Evolutionary conservation across 805 yeast species (phyloP).

Genomic region (Metschnikowia kofuensis): DNA sequence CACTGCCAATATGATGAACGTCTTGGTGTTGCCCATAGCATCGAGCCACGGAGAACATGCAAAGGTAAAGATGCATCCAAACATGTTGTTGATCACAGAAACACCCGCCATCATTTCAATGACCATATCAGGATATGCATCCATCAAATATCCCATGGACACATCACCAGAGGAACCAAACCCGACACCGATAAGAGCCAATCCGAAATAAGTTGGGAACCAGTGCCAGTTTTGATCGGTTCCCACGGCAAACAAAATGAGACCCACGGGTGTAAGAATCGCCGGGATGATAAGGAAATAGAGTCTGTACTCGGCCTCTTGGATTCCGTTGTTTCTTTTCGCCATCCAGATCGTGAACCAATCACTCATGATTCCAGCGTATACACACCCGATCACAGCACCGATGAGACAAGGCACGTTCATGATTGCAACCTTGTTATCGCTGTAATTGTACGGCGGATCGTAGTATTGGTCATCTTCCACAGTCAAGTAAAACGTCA

Average conservation of each 20-base stretch:
- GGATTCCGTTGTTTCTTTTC: conserved; percentile 55
- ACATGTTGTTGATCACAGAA: conserved; percentile 57
- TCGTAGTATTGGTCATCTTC: conserved; percentile 66
- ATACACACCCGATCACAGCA: conserved; percentile 62
- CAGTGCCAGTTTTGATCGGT: conserved; percentile 54
- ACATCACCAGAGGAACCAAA: conserved; percentile 73
- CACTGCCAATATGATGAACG: conserved; percentile 59
- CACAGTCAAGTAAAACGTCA: conserved; percentile 71
- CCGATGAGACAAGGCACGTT: conserved; percentile 69
- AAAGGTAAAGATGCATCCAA: conserved; percentile 66
- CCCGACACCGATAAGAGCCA: conserved; percentile 65
- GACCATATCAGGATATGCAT: conserved; percentile 65
- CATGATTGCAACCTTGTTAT: conserved; percentile 71
- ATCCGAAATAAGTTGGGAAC: conserved; percentile 55
- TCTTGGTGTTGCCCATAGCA: conserved; percentile 53
- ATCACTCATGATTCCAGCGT: conserved; percentile 61
- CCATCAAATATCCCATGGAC: conserved; percentile 66
- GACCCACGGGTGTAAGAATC: conserved; percentile 58
- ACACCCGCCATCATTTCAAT: conserved; percentile 73
- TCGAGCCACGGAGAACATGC: conserved; percentile 60
- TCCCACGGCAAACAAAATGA: conserved; percentile 64
- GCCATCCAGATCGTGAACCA: conserved; percentile 61
- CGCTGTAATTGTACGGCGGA: conserved; percentile 63
- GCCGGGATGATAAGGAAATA: conserved; percentile 56
- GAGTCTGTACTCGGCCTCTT: conserved; percentile 64